Evolutionary conservation across 495 filamentous ascomycete species (phyloP).

Genomic region (Penicillium cosmopolitanum): DNA sequence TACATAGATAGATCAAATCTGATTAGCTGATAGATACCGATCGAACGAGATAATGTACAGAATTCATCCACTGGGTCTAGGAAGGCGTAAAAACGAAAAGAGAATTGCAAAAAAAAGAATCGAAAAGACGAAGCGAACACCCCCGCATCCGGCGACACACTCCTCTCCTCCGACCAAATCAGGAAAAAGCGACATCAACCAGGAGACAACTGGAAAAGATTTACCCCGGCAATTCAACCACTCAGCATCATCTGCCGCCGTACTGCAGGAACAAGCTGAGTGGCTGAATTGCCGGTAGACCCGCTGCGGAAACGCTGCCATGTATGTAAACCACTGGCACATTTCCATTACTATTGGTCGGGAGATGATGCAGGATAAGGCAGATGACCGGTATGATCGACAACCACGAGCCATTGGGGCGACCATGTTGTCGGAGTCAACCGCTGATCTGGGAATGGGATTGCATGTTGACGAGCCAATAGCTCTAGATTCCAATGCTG

Average conservation of each 20-base stretch:
- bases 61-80: too few species aligned
- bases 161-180: too few species aligned
- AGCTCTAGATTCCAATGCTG: background rate
- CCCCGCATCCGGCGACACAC: too few species aligned
- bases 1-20: too few species aligned
- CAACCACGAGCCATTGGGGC: background rate
- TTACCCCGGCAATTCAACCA: background rate
- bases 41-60: too few species aligned
- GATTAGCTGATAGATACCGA: too few species aligned
- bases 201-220: background rate
- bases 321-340: background rate
- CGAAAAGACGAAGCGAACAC: too few species aligned
- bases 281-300: background rate
- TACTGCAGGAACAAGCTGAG: background rate
- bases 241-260: background rate
- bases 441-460: background rate
- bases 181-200: background rate
- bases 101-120: too few species aligned
- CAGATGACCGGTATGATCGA: conserved; percentile 5
- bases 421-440: background rate
- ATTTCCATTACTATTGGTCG: background rate
- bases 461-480: conserved; percentile 5
- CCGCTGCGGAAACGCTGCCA: conserved; percentile 3
- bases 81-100: too few species aligned
- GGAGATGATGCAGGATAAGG: background rate